A percentile compares a stretch with the other conserved stretches of the same genome.
Evolutionary conservation across 139 green algal genomes (phyloP).

Genomic region (Coelastrella sp.): DNA sequence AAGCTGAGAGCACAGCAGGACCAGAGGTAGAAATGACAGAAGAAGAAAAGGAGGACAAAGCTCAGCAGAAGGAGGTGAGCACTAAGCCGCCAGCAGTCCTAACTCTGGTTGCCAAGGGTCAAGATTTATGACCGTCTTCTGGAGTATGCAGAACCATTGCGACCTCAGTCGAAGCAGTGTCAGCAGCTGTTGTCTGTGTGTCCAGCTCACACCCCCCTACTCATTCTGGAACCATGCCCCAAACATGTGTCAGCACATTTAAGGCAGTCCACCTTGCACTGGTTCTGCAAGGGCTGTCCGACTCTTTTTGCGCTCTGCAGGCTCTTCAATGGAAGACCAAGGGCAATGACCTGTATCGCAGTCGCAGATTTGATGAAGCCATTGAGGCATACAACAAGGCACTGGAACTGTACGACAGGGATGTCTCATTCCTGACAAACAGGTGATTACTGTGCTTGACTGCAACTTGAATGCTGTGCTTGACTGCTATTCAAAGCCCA

Average conservation of each 20-base stretch:
- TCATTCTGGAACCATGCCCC: too few species aligned
- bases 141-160: too few species aligned
- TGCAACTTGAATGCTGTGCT: background rate
- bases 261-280: too few species aligned
- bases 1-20: conserved; percentile 34
- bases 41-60: conserved; percentile 6
- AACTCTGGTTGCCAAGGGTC: background rate
- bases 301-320: background rate
- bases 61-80: conserved; percentile 32
- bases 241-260: background rate
- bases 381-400: conserved; percentile 92
- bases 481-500: background rate
- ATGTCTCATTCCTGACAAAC: conserved; percentile 98
- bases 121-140: too few species aligned
- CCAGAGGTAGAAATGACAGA: conserved; percentile 48
- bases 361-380: conserved; percentile 89
- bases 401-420: conserved; percentile 86
- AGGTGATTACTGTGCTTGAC: conserved; percentile 48
- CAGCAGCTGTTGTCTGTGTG: too few species aligned
- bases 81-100: background rate
- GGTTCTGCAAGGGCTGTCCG: background rate
- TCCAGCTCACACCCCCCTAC: too few species aligned
- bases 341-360: conserved; percentile 96
- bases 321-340: conserved; percentile 86
- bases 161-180: too few species aligned